Base-by-base conservation (phyloP, 2,329 filamentous ascomycete genomes). In the Aureobasidium uvarum region DNA sequence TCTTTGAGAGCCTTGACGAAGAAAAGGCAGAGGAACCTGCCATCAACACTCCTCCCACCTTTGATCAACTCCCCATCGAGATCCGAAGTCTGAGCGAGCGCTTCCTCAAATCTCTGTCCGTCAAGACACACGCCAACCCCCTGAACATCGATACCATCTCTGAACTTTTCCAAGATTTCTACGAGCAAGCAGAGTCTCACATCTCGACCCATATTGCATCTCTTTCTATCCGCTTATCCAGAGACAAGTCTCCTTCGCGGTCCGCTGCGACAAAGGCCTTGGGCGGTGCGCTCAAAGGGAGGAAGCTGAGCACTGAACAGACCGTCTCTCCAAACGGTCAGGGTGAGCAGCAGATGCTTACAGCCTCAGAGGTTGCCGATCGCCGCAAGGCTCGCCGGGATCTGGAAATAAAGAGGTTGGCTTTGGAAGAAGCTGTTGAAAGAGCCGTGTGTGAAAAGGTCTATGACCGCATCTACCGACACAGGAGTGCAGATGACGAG, bases 131-230 rank as follows among this genome's bases (percentile, higher is more conserved):
- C 72, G 86, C 90, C 2, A 88, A 87, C 5, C 95, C 95, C 5
- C 88, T 95, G 0, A 90, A 86, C 52, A 89, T 96, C 73, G 92
- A 96, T 55, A 88, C 85, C 68, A 83, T 98, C 18, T 89, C 92
- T 10, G 84, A 86, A n/a, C 83, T 95, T 62, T 98, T 98, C 74
- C 95, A 99, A 77, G 92, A 96, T 66, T 99, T 98, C 76, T 99
- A 99, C 74, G 81, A 84, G 48, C 85, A 88, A 65, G 91, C 93
- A 25, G 89, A 92, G 13, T 84, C 87, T 1, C 91, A 95, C 71
- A 93, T 98, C 66, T 85, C 86, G 62, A 96, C 92, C 0, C 93
- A 98, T 75, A 91, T 97, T 69, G 89, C 89, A 41, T 86, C 89
- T 2, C 81, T 97, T 16, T 89, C 90, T 2, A 89, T 88, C 23